phyloP scores from a whole-genome alignment of 805 yeast species.

The Kodamaea leandrae region DNA sequence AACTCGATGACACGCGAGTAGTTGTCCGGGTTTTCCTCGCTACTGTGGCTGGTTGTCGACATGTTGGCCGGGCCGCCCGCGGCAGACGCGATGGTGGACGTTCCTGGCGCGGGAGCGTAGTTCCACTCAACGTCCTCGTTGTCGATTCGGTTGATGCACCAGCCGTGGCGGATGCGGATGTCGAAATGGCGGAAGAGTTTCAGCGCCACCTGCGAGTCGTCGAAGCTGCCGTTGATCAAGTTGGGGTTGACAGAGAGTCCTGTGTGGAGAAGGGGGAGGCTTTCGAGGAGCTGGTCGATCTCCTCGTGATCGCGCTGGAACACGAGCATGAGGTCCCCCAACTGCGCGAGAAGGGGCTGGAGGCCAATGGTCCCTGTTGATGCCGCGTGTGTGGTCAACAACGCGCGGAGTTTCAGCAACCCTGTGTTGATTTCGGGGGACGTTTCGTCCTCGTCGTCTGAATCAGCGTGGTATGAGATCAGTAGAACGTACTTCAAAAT shows the following conservation, averaged over 20 bases:
- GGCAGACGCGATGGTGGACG: too few species aligned
- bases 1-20: conserved; percentile 19
- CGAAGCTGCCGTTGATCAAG: conserved; percentile 53
- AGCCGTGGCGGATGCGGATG: conserved; percentile 74
- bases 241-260: conserved; percentile 75
- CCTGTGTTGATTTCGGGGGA: conserved; percentile 13
- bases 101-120: conserved; percentile 8
- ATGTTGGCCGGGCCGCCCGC: conserved; percentile 2
- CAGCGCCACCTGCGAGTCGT: conserved; percentile 48
- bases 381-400: conserved; percentile 13
- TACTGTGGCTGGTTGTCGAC: conserved; percentile 4
- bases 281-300: conserved; percentile 43
- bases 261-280: conserved; percentile 61
- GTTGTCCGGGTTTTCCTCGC: conserved; percentile 12
- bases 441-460: conserved; percentile 8
- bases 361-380: conserved; percentile 22
- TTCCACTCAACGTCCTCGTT: conserved; percentile 15
- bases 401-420: conserved; percentile 17
- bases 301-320: conserved; percentile 28
- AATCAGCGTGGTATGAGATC: conserved; percentile 11
- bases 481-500: conserved; percentile 46
- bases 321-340: conserved; percentile 46
- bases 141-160: conserved; percentile 55
- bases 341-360: conserved; percentile 42
- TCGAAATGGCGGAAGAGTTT: conserved; percentile 58